phyloP scores from a whole-genome alignment of 2,329 filamentous ascomycete genomes.

The Colletotrichum orbiculare region DNA sequence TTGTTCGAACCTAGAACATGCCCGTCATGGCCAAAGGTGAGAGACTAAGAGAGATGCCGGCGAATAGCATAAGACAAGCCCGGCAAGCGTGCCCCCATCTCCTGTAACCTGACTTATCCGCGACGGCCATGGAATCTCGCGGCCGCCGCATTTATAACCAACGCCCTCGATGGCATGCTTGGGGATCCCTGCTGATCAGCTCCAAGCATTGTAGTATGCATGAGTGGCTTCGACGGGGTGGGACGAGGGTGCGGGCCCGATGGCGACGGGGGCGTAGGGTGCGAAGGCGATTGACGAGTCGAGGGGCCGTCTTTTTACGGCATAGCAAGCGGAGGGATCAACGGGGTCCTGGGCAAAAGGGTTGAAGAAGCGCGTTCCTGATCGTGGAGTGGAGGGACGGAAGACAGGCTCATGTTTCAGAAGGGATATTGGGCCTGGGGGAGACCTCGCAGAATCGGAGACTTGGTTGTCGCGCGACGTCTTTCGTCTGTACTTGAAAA shows the following conservation, averaged over 20 bases:
- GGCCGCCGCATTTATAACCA: constrained; percentile 21
- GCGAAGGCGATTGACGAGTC: constrained; percentile 22
- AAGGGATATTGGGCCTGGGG: constrained; percentile 28
- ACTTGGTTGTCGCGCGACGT: constrained; percentile 23
- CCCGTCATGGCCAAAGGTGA: constrained; percentile 10
- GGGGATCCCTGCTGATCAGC: constrained; percentile 34
- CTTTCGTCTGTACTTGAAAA: constrained; percentile 29
- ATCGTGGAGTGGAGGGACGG: constrained; percentile 33
- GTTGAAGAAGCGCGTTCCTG: constrained; percentile 6
- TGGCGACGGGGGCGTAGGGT: constrained; percentile 9
- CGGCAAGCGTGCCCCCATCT: constrained; percentile 23
- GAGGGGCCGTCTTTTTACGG: constrained; percentile 4
- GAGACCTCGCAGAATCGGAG: constrained; percentile 20
- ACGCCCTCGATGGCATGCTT: constrained; percentile 24
- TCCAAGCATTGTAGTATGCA: constrained; percentile 36
- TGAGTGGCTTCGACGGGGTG: constrained; percentile 30
- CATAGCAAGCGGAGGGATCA: constrained; percentile 19
- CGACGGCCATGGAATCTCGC: constrained; percentile 19
- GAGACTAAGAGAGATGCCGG: constrained; percentile 14
- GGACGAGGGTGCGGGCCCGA: constrained; percentile 25
- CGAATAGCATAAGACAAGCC: constrained; percentile 26
- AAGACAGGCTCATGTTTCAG: constrained; percentile 36
- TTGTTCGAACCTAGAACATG: background rate
- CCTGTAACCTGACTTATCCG: constrained; percentile 34
- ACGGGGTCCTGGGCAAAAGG: constrained; percentile 25